These are phyloP conservation scores for Zhuliangozyma parablackwelliae DNA, from an alignment of 1,139 yeast species.

Conservation along the genomic window DNA sequence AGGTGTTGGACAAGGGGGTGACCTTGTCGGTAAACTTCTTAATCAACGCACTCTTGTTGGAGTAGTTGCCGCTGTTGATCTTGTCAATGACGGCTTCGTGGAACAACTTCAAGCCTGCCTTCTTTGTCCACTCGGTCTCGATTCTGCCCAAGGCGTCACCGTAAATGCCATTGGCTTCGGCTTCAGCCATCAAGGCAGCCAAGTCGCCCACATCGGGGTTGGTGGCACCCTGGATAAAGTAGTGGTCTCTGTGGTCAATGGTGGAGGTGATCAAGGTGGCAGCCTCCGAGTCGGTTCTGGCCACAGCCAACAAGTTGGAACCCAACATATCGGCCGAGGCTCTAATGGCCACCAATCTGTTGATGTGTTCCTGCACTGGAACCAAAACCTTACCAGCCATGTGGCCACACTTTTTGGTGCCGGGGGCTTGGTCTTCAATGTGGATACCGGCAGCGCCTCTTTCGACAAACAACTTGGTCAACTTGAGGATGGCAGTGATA, in stretches of 20 bases:
- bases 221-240: constrained; percentile 85
- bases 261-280: constrained; percentile 92
- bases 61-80: constrained; percentile 56
- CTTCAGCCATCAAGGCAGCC: constrained; percentile 74
- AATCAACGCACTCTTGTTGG: constrained; percentile 65
- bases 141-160: constrained; percentile 69
- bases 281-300: constrained; percentile 96
- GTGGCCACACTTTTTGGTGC: constrained; percentile 96
- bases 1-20: constrained; percentile 68
- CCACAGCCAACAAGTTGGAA: constrained; percentile 79
- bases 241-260: constrained; percentile 92
- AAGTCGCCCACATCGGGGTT: constrained; percentile 76
- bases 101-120: constrained; percentile 85
- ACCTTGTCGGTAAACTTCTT: constrained; percentile 64
- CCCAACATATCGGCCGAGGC: constrained; percentile 95
- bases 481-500: constrained; percentile 89
- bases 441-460: constrained; percentile 99
- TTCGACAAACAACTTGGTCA: constrained; percentile 94
- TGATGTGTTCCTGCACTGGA: constrained; percentile 95
- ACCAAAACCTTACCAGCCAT: constrained; percentile 98
- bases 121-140: constrained; percentile 79
- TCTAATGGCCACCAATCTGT: constrained; percentile 89
- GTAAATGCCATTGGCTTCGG: constrained; percentile 68
- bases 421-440: constrained; percentile 98
- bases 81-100: constrained; percentile 89